Conservation (phyloP, 352 stramenopile species). For the Phytophthora boehmeriae region DNA sequence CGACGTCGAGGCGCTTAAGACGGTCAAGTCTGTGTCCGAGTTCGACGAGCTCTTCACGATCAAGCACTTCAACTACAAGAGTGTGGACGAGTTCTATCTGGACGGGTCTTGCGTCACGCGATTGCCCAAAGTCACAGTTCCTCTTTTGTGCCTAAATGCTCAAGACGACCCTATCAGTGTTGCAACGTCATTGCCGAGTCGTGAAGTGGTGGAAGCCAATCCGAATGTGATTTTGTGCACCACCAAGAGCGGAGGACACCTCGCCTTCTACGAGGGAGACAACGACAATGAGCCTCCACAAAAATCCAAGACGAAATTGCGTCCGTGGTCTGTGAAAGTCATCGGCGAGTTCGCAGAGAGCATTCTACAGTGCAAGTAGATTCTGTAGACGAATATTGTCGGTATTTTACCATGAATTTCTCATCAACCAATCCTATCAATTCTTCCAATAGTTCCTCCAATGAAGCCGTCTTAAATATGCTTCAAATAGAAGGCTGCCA, state of each 20-base stretch:
- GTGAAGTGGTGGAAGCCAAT: conserved; percentile 42
- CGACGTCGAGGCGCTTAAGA: conserved; percentile 47
- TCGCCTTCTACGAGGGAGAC: conserved; percentile 50
- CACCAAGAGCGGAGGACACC: conserved; percentile 52
- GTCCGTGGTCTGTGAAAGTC: conserved; percentile 42
- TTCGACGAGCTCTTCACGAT: conserved; percentile 74
- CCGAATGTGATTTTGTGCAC: conserved; percentile 53
- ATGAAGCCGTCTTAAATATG: no score
- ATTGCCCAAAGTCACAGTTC: conserved; percentile 42
- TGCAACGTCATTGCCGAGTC: conserved; percentile 21
- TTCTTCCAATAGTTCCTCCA: no score
- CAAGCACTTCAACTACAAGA: conserved; percentile 56
- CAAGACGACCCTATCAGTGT: conserved; percentile 65
- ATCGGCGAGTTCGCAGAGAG: conserved; percentile 49
- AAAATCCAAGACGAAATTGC: conserved; percentile 21
- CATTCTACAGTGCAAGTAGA: conserved; percentile 22
- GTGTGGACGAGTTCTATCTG: conserved; percentile 48
- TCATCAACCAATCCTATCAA: no score
- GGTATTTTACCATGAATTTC: no score
- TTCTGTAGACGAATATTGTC: neutral
- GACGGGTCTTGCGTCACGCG: conserved; percentile 46
- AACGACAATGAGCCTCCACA: conserved; percentile 12
- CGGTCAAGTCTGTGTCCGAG: conserved; percentile 46
- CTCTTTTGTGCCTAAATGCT: conserved; percentile 56
- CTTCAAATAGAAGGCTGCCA: conserved; percentile 19